Percentiles rank a stretch among this genome's conserved stretches.
Conservation (phyloP, 371 early-diverging fungal genomes). For the Mucor irregularis region DNA sequence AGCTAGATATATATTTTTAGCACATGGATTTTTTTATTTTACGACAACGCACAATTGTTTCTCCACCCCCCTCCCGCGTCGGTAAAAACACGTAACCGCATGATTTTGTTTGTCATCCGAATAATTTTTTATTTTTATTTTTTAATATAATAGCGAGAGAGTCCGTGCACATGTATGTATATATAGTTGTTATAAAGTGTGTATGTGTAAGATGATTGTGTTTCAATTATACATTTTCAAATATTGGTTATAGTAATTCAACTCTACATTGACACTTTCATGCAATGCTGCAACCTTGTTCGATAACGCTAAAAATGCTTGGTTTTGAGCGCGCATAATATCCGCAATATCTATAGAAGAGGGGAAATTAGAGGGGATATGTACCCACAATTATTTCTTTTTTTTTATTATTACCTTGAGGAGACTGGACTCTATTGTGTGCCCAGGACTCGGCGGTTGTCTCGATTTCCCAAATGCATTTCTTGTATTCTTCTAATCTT, state of each 20-base stretch:
- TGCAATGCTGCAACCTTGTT: constrained; percentile 60
- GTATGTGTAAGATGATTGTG: not conserved
- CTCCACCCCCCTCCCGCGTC: no score
- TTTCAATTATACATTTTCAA: constrained; percentile 25
- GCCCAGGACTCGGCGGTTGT: constrained; percentile 40
- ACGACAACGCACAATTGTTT: no score
- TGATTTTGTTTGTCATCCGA: no score
- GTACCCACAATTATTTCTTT: no score
- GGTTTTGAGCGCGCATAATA: constrained; percentile 64
- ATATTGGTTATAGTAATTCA: constrained; percentile 42
- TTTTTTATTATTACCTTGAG: constrained; percentile 46
- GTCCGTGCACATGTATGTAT: no score
- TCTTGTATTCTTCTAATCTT: constrained; percentile 41
- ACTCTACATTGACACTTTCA: constrained; percentile 55
- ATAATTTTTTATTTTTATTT: no score
- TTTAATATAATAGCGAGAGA: no score
- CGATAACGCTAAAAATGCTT: constrained; percentile 63
- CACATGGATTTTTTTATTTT: no score
- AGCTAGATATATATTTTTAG: not conserved
- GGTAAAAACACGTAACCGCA: no score
- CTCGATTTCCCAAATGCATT: constrained; percentile 46
- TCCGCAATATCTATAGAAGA: constrained; percentile 55
- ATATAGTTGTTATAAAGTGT: no score
- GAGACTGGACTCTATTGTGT: constrained; percentile 34
- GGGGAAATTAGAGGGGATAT: not conserved